Conservation (phyloP, 805 yeast species). For the Cyberlindnera saturnus region DNA sequence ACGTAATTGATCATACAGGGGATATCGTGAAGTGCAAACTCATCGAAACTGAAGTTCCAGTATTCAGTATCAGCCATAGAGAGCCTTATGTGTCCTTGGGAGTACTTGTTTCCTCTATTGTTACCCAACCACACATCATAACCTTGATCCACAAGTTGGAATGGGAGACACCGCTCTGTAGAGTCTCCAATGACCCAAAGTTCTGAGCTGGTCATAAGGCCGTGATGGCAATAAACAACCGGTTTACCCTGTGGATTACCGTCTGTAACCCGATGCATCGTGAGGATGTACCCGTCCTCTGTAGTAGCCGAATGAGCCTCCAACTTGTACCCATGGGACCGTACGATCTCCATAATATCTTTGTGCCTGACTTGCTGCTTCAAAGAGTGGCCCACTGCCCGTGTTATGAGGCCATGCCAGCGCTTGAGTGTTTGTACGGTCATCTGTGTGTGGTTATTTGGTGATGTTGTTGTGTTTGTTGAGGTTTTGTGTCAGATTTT, state of each 20-base stretch:
- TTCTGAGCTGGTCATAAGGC: slow-evolving; percentile 74
- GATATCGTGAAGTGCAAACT: slow-evolving; percentile 85
- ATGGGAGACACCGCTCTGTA: slow-evolving; percentile 50
- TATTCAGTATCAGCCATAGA: slow-evolving; percentile 37
- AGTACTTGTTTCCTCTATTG: slow-evolving; percentile 88
- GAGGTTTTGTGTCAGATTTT: too few relatives aligned
- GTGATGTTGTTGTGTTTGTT: too few relatives aligned
- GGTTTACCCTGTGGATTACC: slow-evolving; percentile 15
- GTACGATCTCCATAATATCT: slow-evolving; percentile 4
- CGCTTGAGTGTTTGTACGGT: too few relatives aligned
- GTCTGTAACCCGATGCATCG: slow-evolving; percentile 49
- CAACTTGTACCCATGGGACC: slow-evolving; percentile 53
- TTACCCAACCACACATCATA: slow-evolving; percentile 95
- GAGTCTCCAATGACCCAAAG: slow-evolving; percentile 43
- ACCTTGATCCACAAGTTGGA: slow-evolving; percentile 67
- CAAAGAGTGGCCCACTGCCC: too few relatives aligned
- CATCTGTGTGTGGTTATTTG: too few relatives aligned
- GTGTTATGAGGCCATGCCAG: too few relatives aligned
- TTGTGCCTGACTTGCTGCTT: not conserved
- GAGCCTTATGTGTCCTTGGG: slow-evolving; percentile 29
- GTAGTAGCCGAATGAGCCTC: slow-evolving; percentile 68
- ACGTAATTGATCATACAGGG: slow-evolving; percentile 79
- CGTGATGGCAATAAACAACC: slow-evolving; percentile 77
- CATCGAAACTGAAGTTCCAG: slow-evolving; percentile 91
- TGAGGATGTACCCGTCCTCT: slow-evolving; percentile 60